phyloP scores from a whole-genome alignment of 2,329 filamentous ascomycete genomes.

The Trichoderma arundinaceum region DNA sequence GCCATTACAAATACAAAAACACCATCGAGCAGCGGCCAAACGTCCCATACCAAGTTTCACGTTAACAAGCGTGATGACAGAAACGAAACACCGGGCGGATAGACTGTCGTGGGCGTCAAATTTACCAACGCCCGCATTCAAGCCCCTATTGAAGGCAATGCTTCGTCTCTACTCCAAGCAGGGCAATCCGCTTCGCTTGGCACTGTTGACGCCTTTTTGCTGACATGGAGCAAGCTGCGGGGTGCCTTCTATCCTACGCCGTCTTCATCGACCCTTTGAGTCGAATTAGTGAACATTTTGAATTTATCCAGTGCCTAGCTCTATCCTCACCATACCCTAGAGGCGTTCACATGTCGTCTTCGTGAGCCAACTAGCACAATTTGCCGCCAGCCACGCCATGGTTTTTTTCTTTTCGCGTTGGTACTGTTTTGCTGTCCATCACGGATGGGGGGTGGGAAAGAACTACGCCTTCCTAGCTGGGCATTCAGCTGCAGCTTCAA shows the following conservation, averaged over 20 bases:
- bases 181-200: background rate
- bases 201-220: conserved; percentile 6
- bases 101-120: background rate
- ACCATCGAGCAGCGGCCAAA: background rate
- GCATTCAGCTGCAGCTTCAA: background rate
- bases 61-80: conserved; percentile 1
- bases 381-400: background rate
- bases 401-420: background rate
- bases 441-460: background rate
- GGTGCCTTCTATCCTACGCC: background rate
- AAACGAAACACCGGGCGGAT: background rate
- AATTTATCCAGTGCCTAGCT: background rate
- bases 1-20: background rate
- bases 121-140: background rate
- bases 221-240: conserved; percentile 12
- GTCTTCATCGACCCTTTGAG: background rate
- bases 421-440: background rate
- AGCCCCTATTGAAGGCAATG: background rate
- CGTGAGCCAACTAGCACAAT: background rate
- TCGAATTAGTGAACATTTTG: background rate
- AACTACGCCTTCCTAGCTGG: conserved; percentile 2
- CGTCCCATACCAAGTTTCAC: conserved; percentile 10
- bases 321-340: background rate
- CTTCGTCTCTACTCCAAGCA: background rate
- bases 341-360: background rate